A percentile compares a stretch with the other conserved stretches of the same genome.
These are phyloP conservation scores for Cephalotrichum gorgonifer DNA, from an alignment of 2,329 filamentous ascomycete genomes.

Conservation along the genomic window DNA sequence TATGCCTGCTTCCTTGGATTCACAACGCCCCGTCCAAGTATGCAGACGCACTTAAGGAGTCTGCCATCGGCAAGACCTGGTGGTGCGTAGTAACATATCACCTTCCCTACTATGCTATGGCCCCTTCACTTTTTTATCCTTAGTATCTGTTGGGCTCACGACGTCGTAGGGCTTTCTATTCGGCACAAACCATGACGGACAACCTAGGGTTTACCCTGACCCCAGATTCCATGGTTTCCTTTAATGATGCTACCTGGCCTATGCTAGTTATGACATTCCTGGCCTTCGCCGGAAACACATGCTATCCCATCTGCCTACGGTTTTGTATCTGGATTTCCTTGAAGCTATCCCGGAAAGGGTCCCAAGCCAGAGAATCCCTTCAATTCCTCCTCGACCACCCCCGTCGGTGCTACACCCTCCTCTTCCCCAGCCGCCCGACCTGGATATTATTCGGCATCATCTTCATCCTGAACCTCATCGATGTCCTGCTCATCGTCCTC, in stretches of 20 bases:
- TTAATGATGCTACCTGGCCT: conserved; percentile 65
- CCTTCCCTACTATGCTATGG: too few species aligned
- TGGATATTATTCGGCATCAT: conserved; percentile 95
- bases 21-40: conserved; percentile 47
- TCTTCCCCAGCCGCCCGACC: conserved; percentile 82
- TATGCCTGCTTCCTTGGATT: conserved; percentile 76
- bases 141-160: too few species aligned
- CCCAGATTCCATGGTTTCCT: conserved; percentile 87
- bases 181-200: conserved; percentile 79
- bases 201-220: conserved; percentile 92
- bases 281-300: conserved; percentile 91
- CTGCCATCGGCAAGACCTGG: conserved; percentile 62
- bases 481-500: conserved; percentile 84
- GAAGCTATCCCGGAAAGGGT: conserved; percentile 51
- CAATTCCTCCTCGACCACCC: conserved; percentile 89
- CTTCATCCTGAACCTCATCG: conserved; percentile 68
- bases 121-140: too few species aligned
- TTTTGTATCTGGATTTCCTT: conserved; percentile 82
- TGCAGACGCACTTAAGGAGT: conserved; percentile 49
- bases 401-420: conserved; percentile 85
- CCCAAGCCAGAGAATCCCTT: conserved; percentile 78
- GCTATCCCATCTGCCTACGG: conserved; percentile 87
- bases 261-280: conserved; percentile 73
- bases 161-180: conserved; percentile 71
- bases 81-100: too few species aligned